phyloP scores from a whole-genome alignment of 2,329 filamentous ascomycete genomes.

The Alternaria brassicae region DNA sequence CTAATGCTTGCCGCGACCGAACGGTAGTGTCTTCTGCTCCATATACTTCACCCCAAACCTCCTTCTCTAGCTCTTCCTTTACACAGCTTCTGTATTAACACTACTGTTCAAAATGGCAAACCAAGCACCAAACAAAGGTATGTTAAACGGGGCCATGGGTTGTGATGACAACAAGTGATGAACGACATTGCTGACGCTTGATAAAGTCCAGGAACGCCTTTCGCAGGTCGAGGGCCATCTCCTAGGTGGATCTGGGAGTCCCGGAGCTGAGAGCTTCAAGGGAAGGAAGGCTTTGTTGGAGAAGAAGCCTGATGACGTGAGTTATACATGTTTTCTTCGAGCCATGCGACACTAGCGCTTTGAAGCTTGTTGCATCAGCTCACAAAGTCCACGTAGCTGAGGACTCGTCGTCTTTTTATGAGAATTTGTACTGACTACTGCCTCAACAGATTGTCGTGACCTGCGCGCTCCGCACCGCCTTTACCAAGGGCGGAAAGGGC shows the following conservation, averaged over 20 bases:
- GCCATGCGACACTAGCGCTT: neutral
- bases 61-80: slow-evolving; percentile 6
- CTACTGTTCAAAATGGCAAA: slow-evolving; percentile 43
- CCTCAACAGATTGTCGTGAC: slow-evolving; percentile 76
- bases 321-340: slow-evolving; percentile 17
- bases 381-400: neutral
- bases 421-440: slow-evolving; percentile 12
- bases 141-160: neutral
- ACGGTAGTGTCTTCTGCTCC: neutral
- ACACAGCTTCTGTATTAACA: slow-evolving; percentile 7
- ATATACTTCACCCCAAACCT: neutral
- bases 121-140: slow-evolving; percentile 43
- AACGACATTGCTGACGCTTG: slow-evolving; percentile 15
- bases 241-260: slow-evolving; percentile 49
- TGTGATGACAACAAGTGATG: neutral
- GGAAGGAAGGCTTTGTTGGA: slow-evolving; percentile 55
- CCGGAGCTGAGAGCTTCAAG: slow-evolving; percentile 35
- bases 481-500: slow-evolving; percentile 92
- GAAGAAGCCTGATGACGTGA: slow-evolving; percentile 66
- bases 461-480: slow-evolving; percentile 85
- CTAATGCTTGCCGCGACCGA: slow-evolving; percentile 11
- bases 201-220: slow-evolving; percentile 64
- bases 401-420: too few relatives aligned
- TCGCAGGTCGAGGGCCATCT: slow-evolving; percentile 66
- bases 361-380: neutral